Percentiles rank a stretch among this genome's conserved stretches.
These are phyloP conservation scores for Phialophora tarda DNA, from an alignment of 2,329 filamentous ascomycete genomes.

Conservation along the genomic window DNA sequence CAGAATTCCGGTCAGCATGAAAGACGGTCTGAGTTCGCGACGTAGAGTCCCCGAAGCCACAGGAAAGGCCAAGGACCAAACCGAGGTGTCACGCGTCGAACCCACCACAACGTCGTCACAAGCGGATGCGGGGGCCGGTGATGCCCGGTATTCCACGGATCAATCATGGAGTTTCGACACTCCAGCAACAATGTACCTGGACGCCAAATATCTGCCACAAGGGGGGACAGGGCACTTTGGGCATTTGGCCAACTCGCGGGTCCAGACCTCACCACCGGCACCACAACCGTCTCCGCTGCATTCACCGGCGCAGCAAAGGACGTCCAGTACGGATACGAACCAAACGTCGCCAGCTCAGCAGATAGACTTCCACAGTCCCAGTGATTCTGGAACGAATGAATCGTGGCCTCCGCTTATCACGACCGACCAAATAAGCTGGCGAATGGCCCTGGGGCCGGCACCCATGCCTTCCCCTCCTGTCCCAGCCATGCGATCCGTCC, in stretches of 20 bases:
- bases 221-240: neutral
- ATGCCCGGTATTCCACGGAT: constrained; percentile 16
- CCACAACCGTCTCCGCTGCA: constrained; percentile 17
- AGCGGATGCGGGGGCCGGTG: neutral
- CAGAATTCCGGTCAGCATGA: constrained; percentile 41
- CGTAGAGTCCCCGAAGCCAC: neutral
- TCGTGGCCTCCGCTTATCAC: constrained; percentile 36
- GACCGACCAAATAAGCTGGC: constrained; percentile 32
- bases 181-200: constrained; percentile 33
- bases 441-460: constrained; percentile 20
- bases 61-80: neutral
- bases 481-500: constrained; percentile 22
- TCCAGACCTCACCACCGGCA: constrained; percentile 2
- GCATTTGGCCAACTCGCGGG: neutral
- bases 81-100: neutral
- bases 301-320: constrained; percentile 11
- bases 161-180: constrained; percentile 37
- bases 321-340: constrained; percentile 11
- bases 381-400: constrained; percentile 36
- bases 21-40: constrained; percentile 14
- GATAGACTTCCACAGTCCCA: constrained; percentile 35
- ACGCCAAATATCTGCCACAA: constrained; percentile 5
- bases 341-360: constrained; percentile 29
- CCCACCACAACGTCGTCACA: neutral
- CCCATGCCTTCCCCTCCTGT: constrained; percentile 11